phyloP scores from a whole-genome alignment of 768 basidiomycete species.

The Pholiota conissans region DNA sequence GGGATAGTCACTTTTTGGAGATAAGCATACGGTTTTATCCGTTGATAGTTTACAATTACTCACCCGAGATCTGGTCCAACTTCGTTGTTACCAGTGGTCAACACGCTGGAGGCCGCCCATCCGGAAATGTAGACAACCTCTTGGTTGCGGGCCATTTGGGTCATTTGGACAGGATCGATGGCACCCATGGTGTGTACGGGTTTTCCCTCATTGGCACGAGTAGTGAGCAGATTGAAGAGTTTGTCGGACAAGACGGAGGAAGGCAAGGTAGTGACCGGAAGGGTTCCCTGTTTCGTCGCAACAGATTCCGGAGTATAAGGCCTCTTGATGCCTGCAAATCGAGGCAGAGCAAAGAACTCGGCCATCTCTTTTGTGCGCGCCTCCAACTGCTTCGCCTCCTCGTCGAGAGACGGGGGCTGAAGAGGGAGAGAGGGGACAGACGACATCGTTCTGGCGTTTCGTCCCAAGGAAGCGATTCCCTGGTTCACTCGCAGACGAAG shows the following conservation, averaged over 20 bases:
- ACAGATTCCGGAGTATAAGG: slow-evolving; percentile 81
- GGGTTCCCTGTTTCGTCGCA: slow-evolving; percentile 85
- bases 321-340: slow-evolving; percentile 72
- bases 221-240: slow-evolving; percentile 66
- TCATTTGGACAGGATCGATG: slow-evolving; percentile 93
- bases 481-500: slow-evolving; percentile 28
- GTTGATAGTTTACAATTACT: slow-evolving; percentile 30
- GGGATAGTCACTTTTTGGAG: slow-evolving; percentile 73
- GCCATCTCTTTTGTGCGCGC: slow-evolving; percentile 63
- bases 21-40: neutral
- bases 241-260: slow-evolving; percentile 84
- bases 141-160: slow-evolving; percentile 86
- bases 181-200: slow-evolving; percentile 93
- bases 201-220: slow-evolving; percentile 57
- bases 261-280: slow-evolving; percentile 76
- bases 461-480: slow-evolving; percentile 23
- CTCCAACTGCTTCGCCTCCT: slow-evolving; percentile 60
- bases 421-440: slow-evolving; percentile 46
- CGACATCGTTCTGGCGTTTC: slow-evolving; percentile 40
- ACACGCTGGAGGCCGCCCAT: slow-evolving; percentile 84
- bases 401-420: slow-evolving; percentile 54
- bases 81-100: slow-evolving; percentile 90
- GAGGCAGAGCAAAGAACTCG: slow-evolving; percentile 72
- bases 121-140: slow-evolving; percentile 92
- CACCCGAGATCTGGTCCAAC: slow-evolving; percentile 91